Percentiles rank a stretch among this genome's conserved stretches.
phyloP scores from a whole-genome alignment of 805 yeast genomes.

The Schwanniomyces polymorphus region DNA sequence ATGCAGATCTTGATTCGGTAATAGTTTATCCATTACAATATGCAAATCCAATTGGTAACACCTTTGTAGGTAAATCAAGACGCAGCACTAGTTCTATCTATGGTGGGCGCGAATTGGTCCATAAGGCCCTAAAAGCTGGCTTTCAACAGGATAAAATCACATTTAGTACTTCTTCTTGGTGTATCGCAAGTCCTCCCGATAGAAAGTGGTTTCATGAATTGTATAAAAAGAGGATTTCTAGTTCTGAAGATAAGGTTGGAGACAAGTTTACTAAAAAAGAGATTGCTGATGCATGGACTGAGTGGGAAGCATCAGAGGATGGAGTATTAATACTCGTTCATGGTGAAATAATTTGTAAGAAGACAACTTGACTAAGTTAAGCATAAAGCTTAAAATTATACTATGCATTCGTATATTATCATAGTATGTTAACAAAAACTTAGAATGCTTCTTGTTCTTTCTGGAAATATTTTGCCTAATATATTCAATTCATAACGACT shows the following conservation, averaged over 20 bases:
- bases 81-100: slow-evolving; percentile 9
- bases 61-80: slow-evolving; percentile 5
- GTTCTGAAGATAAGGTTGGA: slow-evolving; percentile 7
- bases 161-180: slow-evolving; percentile 14
- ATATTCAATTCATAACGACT: too few relatives aligned
- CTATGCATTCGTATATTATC: too few relatives aligned
- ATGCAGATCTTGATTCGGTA: slow-evolving; percentile 22
- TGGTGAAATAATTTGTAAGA: slow-evolving; percentile 17
- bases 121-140: slow-evolving; percentile 18
- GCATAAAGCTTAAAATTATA: background rate
- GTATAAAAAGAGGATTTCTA: slow-evolving; percentile 10
- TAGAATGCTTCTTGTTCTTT: too few relatives aligned
- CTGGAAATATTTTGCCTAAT: too few relatives aligned
- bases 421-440: too few relatives aligned
- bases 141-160: slow-evolving; percentile 9
- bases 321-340: slow-evolving; percentile 14
- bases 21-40: slow-evolving; percentile 17
- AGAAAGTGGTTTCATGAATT: slow-evolving; percentile 8
- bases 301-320: slow-evolving; percentile 13
- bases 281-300: slow-evolving; percentile 10
- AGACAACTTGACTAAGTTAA: background rate
- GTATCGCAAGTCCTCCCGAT: slow-evolving; percentile 9
- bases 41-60: slow-evolving; percentile 6
- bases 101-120: slow-evolving; percentile 17
- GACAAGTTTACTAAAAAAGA: slow-evolving; percentile 5